Evolutionary conservation across 768 basidiomycete genomes (phyloP), one percentile per base, ranked within the genome.

Genomic region (Russula sp.): DNA sequence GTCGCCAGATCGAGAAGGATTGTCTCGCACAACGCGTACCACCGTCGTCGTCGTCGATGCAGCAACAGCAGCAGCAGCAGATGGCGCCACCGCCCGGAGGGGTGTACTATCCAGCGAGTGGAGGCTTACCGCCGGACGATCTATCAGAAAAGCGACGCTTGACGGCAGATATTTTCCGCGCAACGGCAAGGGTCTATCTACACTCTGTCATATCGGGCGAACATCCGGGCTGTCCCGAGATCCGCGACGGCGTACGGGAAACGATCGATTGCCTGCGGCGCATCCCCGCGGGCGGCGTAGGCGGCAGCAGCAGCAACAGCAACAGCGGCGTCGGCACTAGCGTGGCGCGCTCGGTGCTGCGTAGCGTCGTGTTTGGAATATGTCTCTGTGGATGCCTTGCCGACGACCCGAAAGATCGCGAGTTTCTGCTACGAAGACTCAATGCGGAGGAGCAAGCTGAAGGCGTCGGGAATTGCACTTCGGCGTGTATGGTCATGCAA

Each of bases 321-420:
- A 9, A 13, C 48, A 3, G 8, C 9, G 7, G 0, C 46, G 22
- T 7, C 5, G 9, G 26, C 4, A 71, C 72, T 62, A 62, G 61
- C 53, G 68, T 75, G 48, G 76, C 79, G 28, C 28, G 28, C 49
- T 79, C 81, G 16, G 86, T 92, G 30, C 81, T 90, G 62, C 80
- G 89, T 44, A 89, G 86, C 75, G 90, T 89, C 30, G 88, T 92
- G 69, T 90, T 92, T 69, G 82, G 83, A 51, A 84, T 90, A 63
- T 90, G 86, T 70, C 81, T 93, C 57, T 83, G 83, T 65, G 89
- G 89, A 1, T 84, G 81, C 67, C 80, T 92, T 57, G 85, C 87
- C 65, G 83, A 86, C 71, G 76, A 83, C 57, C 63, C 40, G 4
- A 59, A 59, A 1, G 75, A 84, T 65, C 81, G 80, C 57, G 48